A percentile compares a stretch with the other conserved stretches of the same genome.
Evolutionary conservation across 1,284 basidiomycete species (phyloP).

Genomic region (Schizopora paradoxa): DNA sequence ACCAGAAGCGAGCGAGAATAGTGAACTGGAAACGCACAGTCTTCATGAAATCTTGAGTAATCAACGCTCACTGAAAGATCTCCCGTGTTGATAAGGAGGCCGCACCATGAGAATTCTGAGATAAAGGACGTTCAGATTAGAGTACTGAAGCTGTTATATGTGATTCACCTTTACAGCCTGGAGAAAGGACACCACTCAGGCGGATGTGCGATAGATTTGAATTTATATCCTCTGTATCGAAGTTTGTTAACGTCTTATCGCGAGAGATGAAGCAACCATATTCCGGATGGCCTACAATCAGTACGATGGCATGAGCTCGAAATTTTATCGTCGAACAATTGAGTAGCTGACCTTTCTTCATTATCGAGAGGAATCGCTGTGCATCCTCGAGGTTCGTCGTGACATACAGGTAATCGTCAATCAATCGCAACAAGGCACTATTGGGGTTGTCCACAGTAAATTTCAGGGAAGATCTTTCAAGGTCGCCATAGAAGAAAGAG

Average conservation of each 20-base stretch:
- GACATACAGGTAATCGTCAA: constrained; percentile 93
- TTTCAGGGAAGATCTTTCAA: constrained; percentile 68
- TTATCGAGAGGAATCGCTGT: constrained; percentile 65
- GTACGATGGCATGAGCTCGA: neutral
- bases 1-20: too few relatives aligned
- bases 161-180: constrained; percentile 49
- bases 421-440: constrained; percentile 76
- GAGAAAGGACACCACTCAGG: constrained; percentile 16
- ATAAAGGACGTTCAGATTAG: constrained; percentile 2
- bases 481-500: constrained; percentile 89
- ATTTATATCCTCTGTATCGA: constrained; percentile 48
- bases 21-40: constrained; percentile 41
- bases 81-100: constrained; percentile 69
- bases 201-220: constrained; percentile 11
- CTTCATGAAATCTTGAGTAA: constrained; percentile 58
- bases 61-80: constrained; percentile 75
- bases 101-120: constrained; percentile 88
- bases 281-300: constrained; percentile 68
- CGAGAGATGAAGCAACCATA: constrained; percentile 89
- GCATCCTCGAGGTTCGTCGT: constrained; percentile 69
- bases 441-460: constrained; percentile 31
- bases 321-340: neutral
- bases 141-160: constrained; percentile 24
- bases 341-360: constrained; percentile 59
- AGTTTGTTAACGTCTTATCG: constrained; percentile 88